Conservation (phyloP, 2,329 filamentous ascomycete genomes). For the Aspergillus eucalypticola region DNA sequence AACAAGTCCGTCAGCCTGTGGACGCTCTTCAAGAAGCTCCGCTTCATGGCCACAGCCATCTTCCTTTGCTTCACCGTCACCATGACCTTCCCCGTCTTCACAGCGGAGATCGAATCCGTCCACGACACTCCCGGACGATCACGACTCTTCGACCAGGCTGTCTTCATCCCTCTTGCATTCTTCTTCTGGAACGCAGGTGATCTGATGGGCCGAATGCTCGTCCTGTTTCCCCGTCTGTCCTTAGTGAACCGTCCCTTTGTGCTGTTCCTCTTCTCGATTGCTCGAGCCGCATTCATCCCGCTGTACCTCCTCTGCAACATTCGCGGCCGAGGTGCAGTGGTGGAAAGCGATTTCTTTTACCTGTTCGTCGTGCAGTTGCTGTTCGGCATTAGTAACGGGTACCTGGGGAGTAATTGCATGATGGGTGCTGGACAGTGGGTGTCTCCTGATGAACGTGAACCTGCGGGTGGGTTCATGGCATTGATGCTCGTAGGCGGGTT, state of each 20-base stretch:
- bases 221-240: conserved; percentile 57
- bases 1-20: conserved; percentile 59
- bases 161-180: conserved; percentile 88
- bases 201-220: conserved; percentile 70
- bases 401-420: conserved; percentile 84
- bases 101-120: conserved; percentile 63
- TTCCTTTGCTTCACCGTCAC: conserved; percentile 79
- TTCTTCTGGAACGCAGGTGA: conserved; percentile 94
- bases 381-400: conserved; percentile 86
- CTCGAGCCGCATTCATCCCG: conserved; percentile 71
- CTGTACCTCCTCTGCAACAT: conserved; percentile 91
- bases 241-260: conserved; percentile 64
- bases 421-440: conserved; percentile 85
- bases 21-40: conserved; percentile 72
- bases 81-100: conserved; percentile 96
- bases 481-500: conserved; percentile 83
- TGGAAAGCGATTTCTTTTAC: conserved; percentile 86
- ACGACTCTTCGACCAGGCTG: conserved; percentile 66
- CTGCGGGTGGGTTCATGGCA: conserved; percentile 91
- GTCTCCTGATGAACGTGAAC: conserved; percentile 77
- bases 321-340: conserved; percentile 68
- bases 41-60: conserved; percentile 73
- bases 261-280: conserved; percentile 67
- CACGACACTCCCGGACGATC: conserved; percentile 38
- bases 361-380: conserved; percentile 76